A percentile compares a stretch with the other conserved stretches of the same genome.
These are phyloP conservation scores for Chlorella ohadii DNA, from an alignment of 139 green algal genomes.

Conservation along the genomic window DNA sequence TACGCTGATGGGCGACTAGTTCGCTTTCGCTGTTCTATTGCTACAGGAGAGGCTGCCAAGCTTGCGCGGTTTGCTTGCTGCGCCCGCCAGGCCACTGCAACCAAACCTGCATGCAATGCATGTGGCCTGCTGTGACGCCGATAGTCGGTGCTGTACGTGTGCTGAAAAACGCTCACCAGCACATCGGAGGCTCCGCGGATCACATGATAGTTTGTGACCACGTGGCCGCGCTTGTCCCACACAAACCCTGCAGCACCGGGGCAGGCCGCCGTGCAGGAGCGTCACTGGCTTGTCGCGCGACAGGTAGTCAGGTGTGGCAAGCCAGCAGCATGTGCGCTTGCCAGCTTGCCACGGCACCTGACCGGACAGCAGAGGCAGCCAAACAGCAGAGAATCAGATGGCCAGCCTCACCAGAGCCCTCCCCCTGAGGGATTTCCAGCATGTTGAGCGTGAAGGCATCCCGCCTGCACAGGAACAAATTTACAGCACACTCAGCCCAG, in stretches of 20 bases:
- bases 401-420: constrained; percentile 65
- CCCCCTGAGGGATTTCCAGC: constrained; percentile 72
- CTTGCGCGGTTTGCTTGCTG: no score
- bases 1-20: no score
- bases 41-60: no score
- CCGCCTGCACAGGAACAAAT: constrained; percentile 28
- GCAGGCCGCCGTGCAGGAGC: background rate
- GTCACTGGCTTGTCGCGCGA: background rate
- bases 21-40: no score
- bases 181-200: constrained; percentile 57
- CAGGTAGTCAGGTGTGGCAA: background rate
- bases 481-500: no score
- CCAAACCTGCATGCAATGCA: no score
- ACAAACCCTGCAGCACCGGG: constrained; percentile 73
- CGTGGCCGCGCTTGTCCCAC: constrained; percentile 78
- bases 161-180: constrained; percentile 36
- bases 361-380: constrained; percentile 66
- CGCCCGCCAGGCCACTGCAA: no score
- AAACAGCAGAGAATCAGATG: constrained; percentile 73
- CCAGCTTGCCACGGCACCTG: background rate
- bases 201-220: constrained; percentile 85
- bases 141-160: no score
- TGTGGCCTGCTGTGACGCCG: no score
- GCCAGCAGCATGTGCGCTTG: background rate
- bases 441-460: constrained; percentile 80